A percentile compares a stretch with the other conserved stretches of the same genome.
These are phyloP conservation scores for Nosema granulosis DNA, from an alignment of 371 early-diverging fungal genomes.

Conservation along the genomic window DNA sequence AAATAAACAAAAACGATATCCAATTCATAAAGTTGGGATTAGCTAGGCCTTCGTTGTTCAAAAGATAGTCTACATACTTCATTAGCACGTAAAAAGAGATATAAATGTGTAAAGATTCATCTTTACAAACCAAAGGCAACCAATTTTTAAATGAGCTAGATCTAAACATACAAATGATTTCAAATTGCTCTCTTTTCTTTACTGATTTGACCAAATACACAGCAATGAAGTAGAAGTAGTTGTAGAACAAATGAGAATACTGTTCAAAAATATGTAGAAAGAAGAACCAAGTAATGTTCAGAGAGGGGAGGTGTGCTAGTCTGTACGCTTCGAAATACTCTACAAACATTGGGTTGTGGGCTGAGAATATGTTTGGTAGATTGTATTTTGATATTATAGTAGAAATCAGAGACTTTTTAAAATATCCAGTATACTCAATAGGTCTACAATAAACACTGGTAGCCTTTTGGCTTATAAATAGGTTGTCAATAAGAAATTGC, in stretches of 20 bases:
- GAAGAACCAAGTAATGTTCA: constrained; percentile 37
- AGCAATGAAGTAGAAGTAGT: constrained; percentile 11
- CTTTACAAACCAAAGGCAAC: constrained; percentile 8
- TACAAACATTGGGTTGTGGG: not conserved
- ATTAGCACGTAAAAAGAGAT: constrained; percentile 11
- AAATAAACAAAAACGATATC: constrained; percentile 17
- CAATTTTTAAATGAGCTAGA: constrained; percentile 29
- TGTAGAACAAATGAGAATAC: constrained; percentile 18
- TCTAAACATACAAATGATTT: constrained; percentile 29
- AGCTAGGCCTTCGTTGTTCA: constrained; percentile 19
- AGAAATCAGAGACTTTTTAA: not conserved
- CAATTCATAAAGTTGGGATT: constrained; percentile 44
- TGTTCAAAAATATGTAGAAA: constrained; percentile 22
- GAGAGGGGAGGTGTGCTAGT: constrained; percentile 21
- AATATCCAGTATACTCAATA: not conserved
- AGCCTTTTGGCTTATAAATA: not conserved
- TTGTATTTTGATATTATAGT: no score
- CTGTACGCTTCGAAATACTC: not conserved
- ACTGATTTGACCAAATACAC: not conserved
- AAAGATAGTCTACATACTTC: constrained; percentile 21
- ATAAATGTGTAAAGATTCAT: constrained; percentile 14
- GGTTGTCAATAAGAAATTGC: not conserved
- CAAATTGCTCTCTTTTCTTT: not conserved
- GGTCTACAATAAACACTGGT: not conserved
- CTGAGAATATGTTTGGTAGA: no score